phyloP scores from a whole-genome alignment of 352 stramenopile species.

The Elongisporangium prolatum region DNA sequence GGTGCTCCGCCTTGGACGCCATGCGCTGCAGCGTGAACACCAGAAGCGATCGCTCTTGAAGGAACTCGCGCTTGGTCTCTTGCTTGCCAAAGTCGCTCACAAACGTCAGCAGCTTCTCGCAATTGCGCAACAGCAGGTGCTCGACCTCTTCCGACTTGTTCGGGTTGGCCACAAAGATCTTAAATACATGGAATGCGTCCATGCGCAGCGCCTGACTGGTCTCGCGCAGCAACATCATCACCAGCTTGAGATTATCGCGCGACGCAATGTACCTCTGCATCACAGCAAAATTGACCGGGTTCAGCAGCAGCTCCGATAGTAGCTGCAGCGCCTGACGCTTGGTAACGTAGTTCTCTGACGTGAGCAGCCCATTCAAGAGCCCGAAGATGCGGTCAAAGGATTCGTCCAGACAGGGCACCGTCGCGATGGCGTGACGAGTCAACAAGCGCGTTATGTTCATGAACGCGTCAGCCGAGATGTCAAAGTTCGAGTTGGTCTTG shows the following conservation, averaged over 20 bases:
- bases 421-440: conserved; percentile 57
- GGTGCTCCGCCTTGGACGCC: conserved; percentile 26
- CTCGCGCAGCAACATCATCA: conserved; percentile 75
- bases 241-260: conserved; percentile 60
- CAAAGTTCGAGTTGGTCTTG: conserved; percentile 78
- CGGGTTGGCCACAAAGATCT: conserved; percentile 86
- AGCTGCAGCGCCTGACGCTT: conserved; percentile 69
- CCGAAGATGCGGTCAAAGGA: conserved; percentile 71
- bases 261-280: conserved; percentile 79
- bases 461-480: conserved; percentile 80
- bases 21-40: conserved; percentile 70
- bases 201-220: conserved; percentile 71
- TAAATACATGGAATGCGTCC: conserved; percentile 86
- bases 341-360: conserved; percentile 66
- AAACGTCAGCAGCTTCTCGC: conserved; percentile 72
- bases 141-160: conserved; percentile 75
- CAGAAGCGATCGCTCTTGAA: conserved; percentile 67
- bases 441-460: conserved; percentile 74
- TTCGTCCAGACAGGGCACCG: conserved; percentile 37
- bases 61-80: conserved; percentile 67
- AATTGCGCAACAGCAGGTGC: conserved; percentile 66
- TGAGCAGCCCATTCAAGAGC: conserved; percentile 55
- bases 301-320: conserved; percentile 66
- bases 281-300: conserved; percentile 68
- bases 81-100: conserved; percentile 74